Evolutionary conservation across 2,329 filamentous ascomycete genomes (phyloP).

Genomic region (Aspergillus sclerotialis): DNA sequence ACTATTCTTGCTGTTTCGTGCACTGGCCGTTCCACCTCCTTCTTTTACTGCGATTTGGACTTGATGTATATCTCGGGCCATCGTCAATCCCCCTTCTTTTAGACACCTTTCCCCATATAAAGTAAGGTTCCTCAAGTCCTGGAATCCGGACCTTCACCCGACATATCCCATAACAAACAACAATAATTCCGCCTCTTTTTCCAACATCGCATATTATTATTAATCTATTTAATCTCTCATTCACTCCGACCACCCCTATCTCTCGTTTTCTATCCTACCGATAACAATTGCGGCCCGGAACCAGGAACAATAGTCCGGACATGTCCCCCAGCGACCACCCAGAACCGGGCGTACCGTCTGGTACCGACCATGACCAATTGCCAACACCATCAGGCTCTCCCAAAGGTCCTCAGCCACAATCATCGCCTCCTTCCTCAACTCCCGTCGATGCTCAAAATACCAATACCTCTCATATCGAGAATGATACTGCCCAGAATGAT

Average conservation of each 20-base stretch:
- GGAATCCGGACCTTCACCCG: background rate
- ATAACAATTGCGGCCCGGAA: background rate
- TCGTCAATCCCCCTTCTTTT: background rate
- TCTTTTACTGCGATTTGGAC: too few species aligned
- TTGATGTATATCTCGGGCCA: too few species aligned
- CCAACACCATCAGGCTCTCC: slow-evolving; percentile 13
- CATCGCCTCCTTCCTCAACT: slow-evolving; percentile 7
- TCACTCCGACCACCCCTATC: background rate
- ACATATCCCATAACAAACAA: slow-evolving; percentile 8
- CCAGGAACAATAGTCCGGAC: too few species aligned
- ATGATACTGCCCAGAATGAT: slow-evolving; percentile 7
- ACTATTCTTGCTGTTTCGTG: too few species aligned
- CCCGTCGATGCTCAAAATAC: slow-evolving; percentile 6
- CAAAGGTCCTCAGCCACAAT: slow-evolving; percentile 11
- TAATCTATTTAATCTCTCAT: background rate
- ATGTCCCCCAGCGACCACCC: slow-evolving; percentile 14
- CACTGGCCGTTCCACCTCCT: too few species aligned
- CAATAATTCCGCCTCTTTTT: too few species aligned
- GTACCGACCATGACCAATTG: slow-evolving; percentile 11
- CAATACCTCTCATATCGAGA: slow-evolving; percentile 6
- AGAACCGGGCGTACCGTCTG: slow-evolving; percentile 10
- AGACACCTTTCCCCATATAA: background rate
- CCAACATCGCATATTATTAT: too few species aligned
- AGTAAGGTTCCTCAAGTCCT: background rate
- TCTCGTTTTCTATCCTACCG: background rate